Conservation (phyloP, 306 rosid species). For the Dryas alaskensis region DNA sequence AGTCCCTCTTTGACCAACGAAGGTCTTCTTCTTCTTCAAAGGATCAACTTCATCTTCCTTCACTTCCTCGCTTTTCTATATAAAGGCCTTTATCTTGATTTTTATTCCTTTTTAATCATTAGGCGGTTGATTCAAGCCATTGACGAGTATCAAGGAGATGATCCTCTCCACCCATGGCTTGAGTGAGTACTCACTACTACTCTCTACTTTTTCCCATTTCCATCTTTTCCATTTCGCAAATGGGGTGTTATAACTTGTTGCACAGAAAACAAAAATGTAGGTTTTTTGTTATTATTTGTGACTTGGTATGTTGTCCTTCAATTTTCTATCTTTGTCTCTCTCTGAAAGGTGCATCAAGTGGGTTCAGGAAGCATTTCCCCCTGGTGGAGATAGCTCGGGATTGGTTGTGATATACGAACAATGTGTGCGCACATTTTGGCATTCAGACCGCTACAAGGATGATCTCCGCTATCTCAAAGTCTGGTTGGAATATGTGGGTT, state of each 20-base stretch:
- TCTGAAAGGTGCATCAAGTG: slow-evolving; percentile 80
- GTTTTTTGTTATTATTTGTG: neutral
- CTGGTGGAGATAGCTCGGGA: slow-evolving; percentile 88
- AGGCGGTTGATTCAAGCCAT: slow-evolving; percentile 70
- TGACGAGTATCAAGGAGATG: slow-evolving; percentile 72
- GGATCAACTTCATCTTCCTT: neutral
- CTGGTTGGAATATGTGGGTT: slow-evolving; percentile 89
- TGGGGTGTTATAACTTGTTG: neutral
- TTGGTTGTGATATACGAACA: slow-evolving; percentile 82
- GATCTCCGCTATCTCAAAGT: slow-evolving; percentile 91
- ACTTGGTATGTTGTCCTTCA: neutral
- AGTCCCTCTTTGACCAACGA: slow-evolving; percentile 52
- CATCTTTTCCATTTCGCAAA: neutral
- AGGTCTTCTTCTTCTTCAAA: slow-evolving; percentile 34
- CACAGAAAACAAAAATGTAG: neutral
- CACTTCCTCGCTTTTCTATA: neutral
- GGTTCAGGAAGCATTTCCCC: slow-evolving; percentile 94
- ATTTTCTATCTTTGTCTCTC: neutral
- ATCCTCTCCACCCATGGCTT: slow-evolving; percentile 90
- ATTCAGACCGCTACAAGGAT: slow-evolving; percentile 71
- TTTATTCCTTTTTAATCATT: neutral
- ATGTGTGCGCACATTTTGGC: slow-evolving; percentile 92
- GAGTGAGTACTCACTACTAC: slow-evolving; percentile 46
- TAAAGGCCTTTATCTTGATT: neutral
- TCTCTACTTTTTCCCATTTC: neutral